Conservation (phyloP, 257 asterid species). For the Fraxinus excelsior region DNA sequence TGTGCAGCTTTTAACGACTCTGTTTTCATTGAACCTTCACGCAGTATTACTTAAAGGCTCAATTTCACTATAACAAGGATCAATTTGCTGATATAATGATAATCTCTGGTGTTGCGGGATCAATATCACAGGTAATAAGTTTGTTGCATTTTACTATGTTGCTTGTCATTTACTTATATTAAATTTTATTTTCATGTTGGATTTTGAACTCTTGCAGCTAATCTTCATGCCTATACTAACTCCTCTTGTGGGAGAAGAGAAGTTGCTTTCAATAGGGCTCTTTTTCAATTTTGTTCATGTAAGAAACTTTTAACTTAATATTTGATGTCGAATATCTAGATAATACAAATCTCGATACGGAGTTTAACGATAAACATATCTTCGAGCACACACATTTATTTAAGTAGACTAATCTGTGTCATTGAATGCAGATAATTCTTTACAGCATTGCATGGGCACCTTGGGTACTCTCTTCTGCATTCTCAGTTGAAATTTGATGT, state of each 20-base stretch:
- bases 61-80: slow-evolving; percentile 83
- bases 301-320: slow-evolving; percentile 7
- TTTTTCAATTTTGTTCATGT: slow-evolving; percentile 65
- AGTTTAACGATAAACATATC: too few species aligned
- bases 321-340: too few species aligned
- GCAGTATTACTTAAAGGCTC: slow-evolving; percentile 90
- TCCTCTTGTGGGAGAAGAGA: slow-evolving; percentile 77
- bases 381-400: neutral
- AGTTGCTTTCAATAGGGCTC: slow-evolving; percentile 75
- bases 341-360: neutral
- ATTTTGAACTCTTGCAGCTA: slow-evolving; percentile 49
- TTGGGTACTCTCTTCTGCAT: slow-evolving; percentile 55
- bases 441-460: slow-evolving; percentile 90
- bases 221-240: slow-evolving; percentile 76
- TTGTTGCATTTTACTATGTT: neutral
- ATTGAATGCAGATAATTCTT: slow-evolving; percentile 66
- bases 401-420: slow-evolving; percentile 16
- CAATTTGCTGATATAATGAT: slow-evolving; percentile 91
- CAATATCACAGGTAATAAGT: slow-evolving; percentile 69
- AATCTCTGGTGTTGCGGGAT: slow-evolving; percentile 78
- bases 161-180: neutral
- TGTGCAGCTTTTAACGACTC: neutral
- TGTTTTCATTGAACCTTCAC: neutral
- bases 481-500: neutral
- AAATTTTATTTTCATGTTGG: neutral